Base-by-base conservation (phyloP, 2,329 filamentous ascomycete genomes). In the Ophiostoma montium region DNA sequence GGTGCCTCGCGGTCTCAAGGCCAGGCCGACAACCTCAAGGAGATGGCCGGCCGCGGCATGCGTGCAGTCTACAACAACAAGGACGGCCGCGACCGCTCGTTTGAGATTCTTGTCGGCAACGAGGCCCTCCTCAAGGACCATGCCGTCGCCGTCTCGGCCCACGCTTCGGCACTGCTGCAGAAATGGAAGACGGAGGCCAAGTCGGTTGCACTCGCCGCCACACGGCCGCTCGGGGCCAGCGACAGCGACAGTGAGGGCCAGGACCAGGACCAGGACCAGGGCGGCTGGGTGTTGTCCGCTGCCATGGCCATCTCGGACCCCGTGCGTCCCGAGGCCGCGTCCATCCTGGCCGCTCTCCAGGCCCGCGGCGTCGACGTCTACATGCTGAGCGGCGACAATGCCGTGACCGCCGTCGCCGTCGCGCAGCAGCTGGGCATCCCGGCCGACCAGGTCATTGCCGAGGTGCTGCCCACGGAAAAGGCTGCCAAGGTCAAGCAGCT, bases 341-440 rank as follows among this genome's bases (percentile, higher is more conserved):
- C 67, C 8, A 78, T 90, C 16, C 74, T 94, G 51, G 63, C 66
- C 7, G 71, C 79, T 1, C 75, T 95, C 0, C 74, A 76, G 39
- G 64, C 72, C 5, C 75, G 75, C 15, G 79, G 82, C 18, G 80
- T 84, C 43, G 76, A 80, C 31, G 84, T 94, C 4, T 95, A 83
- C 79, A 94, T 95, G 86, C 80, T 95, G 35, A 94, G 87, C 0
- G 89, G 89, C 30, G 89, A 95, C 67, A 95, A 95, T 60, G 68
- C 71, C n/a, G 80, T 70, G n/a, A 95, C 89, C 0, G 89, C 89
- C 2, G 70, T 74, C 18, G 86, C 87, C 0, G 86, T 95, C 3
- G 89, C 84, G 1, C 67, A 71, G 2, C 77, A 78, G 58, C 71
- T 95, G 16, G 86, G 86, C 19, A 95, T 95, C 55, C 74, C 78